Evolutionary conservation across 176 grass and related monocot genomes (phyloP).

Genomic region (Neostapfia colusana): DNA sequence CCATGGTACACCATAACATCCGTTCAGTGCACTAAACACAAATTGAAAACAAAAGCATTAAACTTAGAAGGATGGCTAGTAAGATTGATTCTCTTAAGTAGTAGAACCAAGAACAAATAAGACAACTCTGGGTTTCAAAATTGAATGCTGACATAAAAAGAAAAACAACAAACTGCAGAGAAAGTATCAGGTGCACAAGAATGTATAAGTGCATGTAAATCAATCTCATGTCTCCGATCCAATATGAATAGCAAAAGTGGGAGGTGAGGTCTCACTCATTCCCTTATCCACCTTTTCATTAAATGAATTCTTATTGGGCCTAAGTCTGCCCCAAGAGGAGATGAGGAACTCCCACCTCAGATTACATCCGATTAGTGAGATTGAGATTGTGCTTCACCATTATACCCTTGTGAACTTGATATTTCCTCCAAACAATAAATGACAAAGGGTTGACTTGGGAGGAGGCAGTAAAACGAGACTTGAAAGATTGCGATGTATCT

Average conservation of each 20-base stretch:
- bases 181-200: neutral
- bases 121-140: constrained; percentile 6
- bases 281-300: neutral
- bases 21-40: constrained; percentile 72
- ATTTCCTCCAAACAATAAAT: neutral
- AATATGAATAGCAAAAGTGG: neutral
- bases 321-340: neutral
- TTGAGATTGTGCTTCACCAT: neutral
- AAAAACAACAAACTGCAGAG: neutral
- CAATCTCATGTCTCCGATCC: neutral
- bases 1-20: constrained; percentile 89
- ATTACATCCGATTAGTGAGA: neutral
- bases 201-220: neutral
- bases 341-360: neutral
- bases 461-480: too few species aligned
- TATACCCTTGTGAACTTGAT: neutral
- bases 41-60: constrained; percentile 37
- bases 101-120: constrained; percentile 3
- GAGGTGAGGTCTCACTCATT: neutral
- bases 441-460: neutral
- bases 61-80: constrained; percentile 2
- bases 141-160: constrained; percentile 10
- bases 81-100: constrained; percentile 13
- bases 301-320: neutral
- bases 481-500: too few species aligned